A percentile compares a stretch with the other conserved stretches of the same genome.
Evolutionary conservation across 2,329 filamentous ascomycete genomes (phyloP).

Genomic region (Cercospora canescens): DNA sequence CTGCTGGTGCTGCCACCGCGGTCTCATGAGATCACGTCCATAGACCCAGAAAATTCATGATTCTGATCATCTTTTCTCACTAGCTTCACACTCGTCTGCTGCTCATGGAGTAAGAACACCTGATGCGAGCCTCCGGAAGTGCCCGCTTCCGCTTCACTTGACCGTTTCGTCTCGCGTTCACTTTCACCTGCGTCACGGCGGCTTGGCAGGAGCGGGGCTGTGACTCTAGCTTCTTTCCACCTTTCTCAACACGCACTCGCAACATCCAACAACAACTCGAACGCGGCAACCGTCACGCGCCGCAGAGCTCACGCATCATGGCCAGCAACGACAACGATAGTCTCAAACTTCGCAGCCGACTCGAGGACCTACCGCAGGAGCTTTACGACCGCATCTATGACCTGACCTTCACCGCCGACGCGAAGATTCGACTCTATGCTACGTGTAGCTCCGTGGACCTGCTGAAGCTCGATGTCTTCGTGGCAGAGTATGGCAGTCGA

Average conservation of each 20-base stretch:
- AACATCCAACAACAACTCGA: background rate
- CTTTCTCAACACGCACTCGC: background rate
- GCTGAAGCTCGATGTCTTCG: background rate
- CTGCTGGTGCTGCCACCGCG: no score
- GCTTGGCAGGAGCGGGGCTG: background rate
- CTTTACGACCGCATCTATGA: background rate
- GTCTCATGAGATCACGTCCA: no score
- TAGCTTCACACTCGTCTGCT: no score
- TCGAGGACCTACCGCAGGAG: background rate
- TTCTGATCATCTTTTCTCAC: no score
- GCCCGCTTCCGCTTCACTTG: background rate
- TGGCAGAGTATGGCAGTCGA: background rate
- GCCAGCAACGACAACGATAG: background rate
- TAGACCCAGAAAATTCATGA: no score
- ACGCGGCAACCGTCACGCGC: background rate
- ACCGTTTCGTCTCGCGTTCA: background rate
- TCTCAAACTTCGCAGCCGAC: background rate
- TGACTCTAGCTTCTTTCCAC: background rate
- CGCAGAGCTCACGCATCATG: background rate
- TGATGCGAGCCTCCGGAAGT: background rate
- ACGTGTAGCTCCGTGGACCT: rapidly evolving
- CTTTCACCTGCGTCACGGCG: background rate
- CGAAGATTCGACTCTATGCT: background rate
- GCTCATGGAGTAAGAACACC: no score
- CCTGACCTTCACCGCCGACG: background rate